These are phyloP conservation scores for Mycena polygramma DNA, from an alignment of 768 basidiomycete genomes.

Conservation along the genomic window DNA sequence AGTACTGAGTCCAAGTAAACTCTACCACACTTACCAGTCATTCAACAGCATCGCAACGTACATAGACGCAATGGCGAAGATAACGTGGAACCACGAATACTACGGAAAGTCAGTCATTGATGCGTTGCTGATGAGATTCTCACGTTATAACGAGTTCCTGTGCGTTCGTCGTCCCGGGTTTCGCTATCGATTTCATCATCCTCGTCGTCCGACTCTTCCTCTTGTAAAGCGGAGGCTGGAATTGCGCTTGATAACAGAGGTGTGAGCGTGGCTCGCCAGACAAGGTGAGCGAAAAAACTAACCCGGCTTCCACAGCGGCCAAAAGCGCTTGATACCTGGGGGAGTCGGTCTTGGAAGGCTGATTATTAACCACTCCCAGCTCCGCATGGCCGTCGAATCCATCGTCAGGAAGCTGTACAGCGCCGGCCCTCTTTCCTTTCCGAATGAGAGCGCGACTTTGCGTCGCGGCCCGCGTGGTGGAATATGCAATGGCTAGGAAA, in stretches of 20 bases:
- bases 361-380: conserved; percentile 81
- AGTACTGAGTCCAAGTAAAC: conserved; percentile 7
- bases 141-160: conserved; percentile 96
- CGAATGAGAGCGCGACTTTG: conserved; percentile 93
- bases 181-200: conserved; percentile 85
- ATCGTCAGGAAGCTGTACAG: conserved; percentile 73
- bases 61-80: conserved; percentile 96
- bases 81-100: conserved; percentile 99
- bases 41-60: conserved; percentile 98
- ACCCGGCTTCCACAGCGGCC: conserved; percentile 98
- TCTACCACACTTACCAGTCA: conserved; percentile 80
- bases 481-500: conserved; percentile 98
- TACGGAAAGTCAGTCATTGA: conserved; percentile 46
- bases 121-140: conserved; percentile 39
- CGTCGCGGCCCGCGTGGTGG: conserved; percentile 95
- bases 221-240: conserved; percentile 91
- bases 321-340: conserved; percentile 94
- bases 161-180: conserved; percentile 90
- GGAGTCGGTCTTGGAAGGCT: conserved; percentile 86
- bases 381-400: conserved; percentile 72
- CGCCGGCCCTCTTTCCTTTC: conserved; percentile 70
- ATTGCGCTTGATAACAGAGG: conserved; percentile 72
- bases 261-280: conserved; percentile 4
- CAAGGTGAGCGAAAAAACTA: conserved; percentile 38
- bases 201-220: conserved; percentile 82